These are phyloP conservation scores for Aspergillus ochraceus DNA, from an alignment of 2,329 filamentous ascomycete species.

Conservation along the genomic window DNA sequence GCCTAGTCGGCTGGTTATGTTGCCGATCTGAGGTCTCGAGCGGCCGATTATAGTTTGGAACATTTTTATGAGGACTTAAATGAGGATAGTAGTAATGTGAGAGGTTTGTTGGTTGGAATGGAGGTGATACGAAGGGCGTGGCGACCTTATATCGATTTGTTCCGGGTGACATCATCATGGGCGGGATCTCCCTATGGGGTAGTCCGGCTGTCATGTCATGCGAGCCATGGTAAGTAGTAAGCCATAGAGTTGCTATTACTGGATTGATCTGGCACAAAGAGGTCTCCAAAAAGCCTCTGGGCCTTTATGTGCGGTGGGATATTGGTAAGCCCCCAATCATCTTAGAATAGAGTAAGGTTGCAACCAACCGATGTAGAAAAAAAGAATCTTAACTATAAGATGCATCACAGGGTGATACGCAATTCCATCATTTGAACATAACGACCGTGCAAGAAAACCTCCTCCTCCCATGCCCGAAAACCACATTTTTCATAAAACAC, in stretches of 20 bases:
- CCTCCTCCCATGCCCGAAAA: neutral
- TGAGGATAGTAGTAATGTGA: neutral
- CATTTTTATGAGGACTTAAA: neutral
- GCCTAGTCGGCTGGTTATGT: neutral
- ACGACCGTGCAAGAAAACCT: neutral
- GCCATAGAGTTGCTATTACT: too few species aligned
- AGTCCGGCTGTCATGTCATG: neutral
- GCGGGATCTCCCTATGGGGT: neutral
- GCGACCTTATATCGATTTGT: neutral
- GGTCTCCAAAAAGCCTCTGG: too few species aligned
- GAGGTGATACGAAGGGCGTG: neutral
- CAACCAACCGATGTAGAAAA: too few species aligned
- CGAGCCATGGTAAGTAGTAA: neutral
- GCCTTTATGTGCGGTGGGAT: too few species aligned
- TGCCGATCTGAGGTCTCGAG: slow-evolving; percentile 4
- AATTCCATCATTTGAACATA: neutral
- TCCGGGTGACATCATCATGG: neutral
- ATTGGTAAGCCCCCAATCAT: too few species aligned
- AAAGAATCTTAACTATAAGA: too few species aligned
- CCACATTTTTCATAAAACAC: slow-evolving; percentile 3
- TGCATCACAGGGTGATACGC: neutral
- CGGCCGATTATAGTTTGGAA: slow-evolving; percentile 7
- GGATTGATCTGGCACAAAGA: too few species aligned
- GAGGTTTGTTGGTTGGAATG: neutral
- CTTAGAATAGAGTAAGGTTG: too few species aligned